A percentile compares a stretch with the other conserved stretches of the same genome.
Evolutionary conservation across 2,329 filamentous ascomycete genomes (phyloP).

Genomic region (Emericellopsis atlantica): DNA sequence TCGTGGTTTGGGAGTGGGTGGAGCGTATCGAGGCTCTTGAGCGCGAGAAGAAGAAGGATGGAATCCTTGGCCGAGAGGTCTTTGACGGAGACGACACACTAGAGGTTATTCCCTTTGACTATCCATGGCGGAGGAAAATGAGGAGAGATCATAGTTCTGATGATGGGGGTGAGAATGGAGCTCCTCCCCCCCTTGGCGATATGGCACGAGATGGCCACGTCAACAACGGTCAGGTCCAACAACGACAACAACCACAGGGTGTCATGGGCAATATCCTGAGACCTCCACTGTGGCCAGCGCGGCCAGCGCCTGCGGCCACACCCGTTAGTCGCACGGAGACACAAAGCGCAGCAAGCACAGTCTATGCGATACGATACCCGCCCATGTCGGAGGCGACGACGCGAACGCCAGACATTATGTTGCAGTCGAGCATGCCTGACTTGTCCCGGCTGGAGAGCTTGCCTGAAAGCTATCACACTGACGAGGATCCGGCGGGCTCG

Average conservation of each 20-base stretch:
- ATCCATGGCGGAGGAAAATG: slow-evolving; percentile 29
- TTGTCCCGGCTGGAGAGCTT: slow-evolving; percentile 21
- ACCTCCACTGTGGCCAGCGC: slow-evolving; percentile 39
- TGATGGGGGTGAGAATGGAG: slow-evolving; percentile 14
- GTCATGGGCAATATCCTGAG: slow-evolving; percentile 25
- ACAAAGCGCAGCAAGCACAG: slow-evolving; percentile 49
- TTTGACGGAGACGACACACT: slow-evolving; percentile 94
- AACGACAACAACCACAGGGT: slow-evolving; percentile 7
- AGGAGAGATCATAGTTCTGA: slow-evolving; percentile 21
- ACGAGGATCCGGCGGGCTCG: slow-evolving; percentile 9
- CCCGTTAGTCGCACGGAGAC: slow-evolving; percentile 51
- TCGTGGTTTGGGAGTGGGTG: slow-evolving; percentile 98
- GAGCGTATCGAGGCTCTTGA: slow-evolving; percentile 88
- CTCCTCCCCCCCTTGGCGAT: slow-evolving; percentile 6
- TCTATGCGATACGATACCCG: slow-evolving; percentile 51
- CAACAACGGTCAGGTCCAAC: not conserved
- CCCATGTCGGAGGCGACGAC: slow-evolving; percentile 38
- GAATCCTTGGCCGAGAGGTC: slow-evolving; percentile 78
- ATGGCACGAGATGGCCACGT: slow-evolving; percentile 5
- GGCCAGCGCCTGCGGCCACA: slow-evolving; percentile 41
- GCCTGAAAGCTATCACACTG: slow-evolving; percentile 10
- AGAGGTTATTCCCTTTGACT: slow-evolving; percentile 43
- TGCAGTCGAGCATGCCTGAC: slow-evolving; percentile 14
- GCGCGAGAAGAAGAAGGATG: slow-evolving; percentile 86
- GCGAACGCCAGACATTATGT: slow-evolving; percentile 27